Evolutionary conservation across 2,329 filamentous ascomycete genomes (phyloP), one percentile per base, ranked within the genome.

Genomic region (Chrysoporthe cubensis): DNA sequence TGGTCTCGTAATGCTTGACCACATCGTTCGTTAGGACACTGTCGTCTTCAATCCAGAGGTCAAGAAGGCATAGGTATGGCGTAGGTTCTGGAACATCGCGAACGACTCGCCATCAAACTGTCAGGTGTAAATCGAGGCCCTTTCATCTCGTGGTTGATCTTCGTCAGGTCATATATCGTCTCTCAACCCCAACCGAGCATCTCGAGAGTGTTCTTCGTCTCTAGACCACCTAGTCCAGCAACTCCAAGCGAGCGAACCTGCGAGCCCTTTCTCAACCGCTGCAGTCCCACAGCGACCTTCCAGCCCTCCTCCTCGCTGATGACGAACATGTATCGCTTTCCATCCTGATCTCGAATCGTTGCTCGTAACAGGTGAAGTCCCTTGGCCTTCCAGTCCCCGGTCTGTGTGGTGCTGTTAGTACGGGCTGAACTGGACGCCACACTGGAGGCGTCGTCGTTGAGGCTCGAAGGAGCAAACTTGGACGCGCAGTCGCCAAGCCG

Each of bases 271-370:
- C 88, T 80, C 72, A 91, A 77, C 57, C 85, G 82, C 75, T 89
- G 86, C 72, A 91, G 75, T 2, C 87, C 88, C 46, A 86, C 80
- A 1, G 87, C 83, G 34, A 91, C 80, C 82, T 91, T 91, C 89
- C 89, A 91, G 40, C 84, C 84, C 76, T 91, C 89, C 69, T 87
- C 84, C 74, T 91, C 88, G 52, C 83, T 81, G 44, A 91, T 78
- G 11, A 91, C 83, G 74, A 91, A 91, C 46, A 91, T 76, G 74
- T 87, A 90, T 46, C 88, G 83, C 78, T 89, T 90, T 56, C 87
- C 87, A 69, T 90, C 88, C 71, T 89, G 87, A 73, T 91, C 89
- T 65, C 87, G 81, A 67, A 91, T 82, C 16, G 85, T 89, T 32
- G 88, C 89, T 62, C 89, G 84, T 66, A 91, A 78, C 11, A 91